Percentiles rank a stretch among this genome's conserved stretches.
phyloP scores from a whole-genome alignment of 2,329 filamentous ascomycete species.

The Paracorniculantispora psalliotae region DNA sequence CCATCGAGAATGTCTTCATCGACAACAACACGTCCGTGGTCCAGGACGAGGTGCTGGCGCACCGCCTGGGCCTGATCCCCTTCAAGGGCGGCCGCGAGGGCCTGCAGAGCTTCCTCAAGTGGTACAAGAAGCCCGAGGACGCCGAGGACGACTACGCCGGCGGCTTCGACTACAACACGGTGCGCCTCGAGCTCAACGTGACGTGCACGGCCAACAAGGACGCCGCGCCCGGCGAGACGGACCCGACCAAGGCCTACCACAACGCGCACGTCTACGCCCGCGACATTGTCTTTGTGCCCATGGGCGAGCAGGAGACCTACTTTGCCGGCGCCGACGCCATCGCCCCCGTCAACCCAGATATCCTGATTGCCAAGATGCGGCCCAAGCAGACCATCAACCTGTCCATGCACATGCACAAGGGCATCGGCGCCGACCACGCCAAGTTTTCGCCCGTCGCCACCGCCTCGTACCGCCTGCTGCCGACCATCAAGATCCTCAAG shows the following conservation, averaged over 20 bases:
- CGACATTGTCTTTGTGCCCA: slow-evolving; percentile 71
- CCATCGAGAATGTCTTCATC: slow-evolving; percentile 90
- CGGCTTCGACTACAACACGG: slow-evolving; percentile 78
- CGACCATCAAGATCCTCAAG: slow-evolving; percentile 74
- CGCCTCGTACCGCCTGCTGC: slow-evolving; percentile 85
- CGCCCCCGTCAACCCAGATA: slow-evolving; percentile 79
- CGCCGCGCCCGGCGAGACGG: slow-evolving; percentile 66
- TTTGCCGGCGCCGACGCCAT: slow-evolving; percentile 68
- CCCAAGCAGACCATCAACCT: slow-evolving; percentile 84
- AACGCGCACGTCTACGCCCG: slow-evolving; percentile 78
- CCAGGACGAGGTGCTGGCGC: slow-evolving; percentile 92
- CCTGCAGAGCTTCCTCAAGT: slow-evolving; percentile 71
- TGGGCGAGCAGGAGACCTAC: slow-evolving; percentile 64
- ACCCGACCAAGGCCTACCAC: slow-evolving; percentile 79
- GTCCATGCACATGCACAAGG: slow-evolving; percentile 91
- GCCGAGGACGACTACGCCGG: slow-evolving; percentile 58
- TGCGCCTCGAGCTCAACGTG: slow-evolving; percentile 70
- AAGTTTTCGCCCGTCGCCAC: slow-evolving; percentile 97
- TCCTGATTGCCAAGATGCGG: slow-evolving; percentile 88
- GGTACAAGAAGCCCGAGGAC: slow-evolving; percentile 66
- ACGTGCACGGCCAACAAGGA: slow-evolving; percentile 75
- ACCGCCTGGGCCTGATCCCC: slow-evolving; percentile 84
- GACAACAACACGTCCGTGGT: slow-evolving; percentile 97
- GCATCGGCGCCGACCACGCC: slow-evolving; percentile 87
- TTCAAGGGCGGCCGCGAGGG: slow-evolving; percentile 75